Evolutionary conservation across 345 rosid species (phyloP).

Genomic region (Boechera divaricarpa): DNA sequence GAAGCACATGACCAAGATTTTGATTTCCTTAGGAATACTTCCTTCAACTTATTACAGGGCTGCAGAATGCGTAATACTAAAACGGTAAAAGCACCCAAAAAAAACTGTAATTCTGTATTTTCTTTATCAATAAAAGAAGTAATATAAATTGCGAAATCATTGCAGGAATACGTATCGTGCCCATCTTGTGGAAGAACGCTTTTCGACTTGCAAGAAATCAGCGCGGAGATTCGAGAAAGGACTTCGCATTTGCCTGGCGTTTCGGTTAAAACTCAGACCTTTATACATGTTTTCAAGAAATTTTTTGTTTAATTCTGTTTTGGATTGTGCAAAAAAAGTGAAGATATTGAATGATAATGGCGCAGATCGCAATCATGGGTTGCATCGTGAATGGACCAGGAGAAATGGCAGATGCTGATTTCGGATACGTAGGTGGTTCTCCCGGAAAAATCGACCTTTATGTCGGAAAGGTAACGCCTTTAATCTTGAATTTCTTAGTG

Average conservation of each 20-base stretch:
- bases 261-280: slow-evolving; percentile 57
- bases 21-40: slow-evolving; percentile 86
- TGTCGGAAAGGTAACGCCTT: slow-evolving; percentile 79
- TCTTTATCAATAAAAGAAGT: not conserved
- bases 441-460: slow-evolving; percentile 98
- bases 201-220: slow-evolving; percentile 96
- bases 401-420: slow-evolving; percentile 99
- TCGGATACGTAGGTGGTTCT: slow-evolving; percentile 95
- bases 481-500: not conserved
- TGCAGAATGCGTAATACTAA: slow-evolving; percentile 99
- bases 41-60: slow-evolving; percentile 95
- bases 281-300: not conserved
- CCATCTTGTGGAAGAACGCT: slow-evolving; percentile 98
- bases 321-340: too few species aligned
- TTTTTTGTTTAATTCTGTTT: not conserved
- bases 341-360: not conserved
- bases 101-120: not conserved
- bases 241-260: slow-evolving; percentile 98
- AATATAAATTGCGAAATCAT: slow-evolving; percentile 7
- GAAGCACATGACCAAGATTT: slow-evolving; percentile 91
- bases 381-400: slow-evolving; percentile 99
- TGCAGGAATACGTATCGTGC: slow-evolving; percentile 93
- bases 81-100: slow-evolving; percentile 60
- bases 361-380: slow-evolving; percentile 2
- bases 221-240: slow-evolving; percentile 89